Percentiles rank a stretch among this genome's conserved stretches.
Conservation (phyloP, 805 yeast species). For the Candida takata region DNA sequence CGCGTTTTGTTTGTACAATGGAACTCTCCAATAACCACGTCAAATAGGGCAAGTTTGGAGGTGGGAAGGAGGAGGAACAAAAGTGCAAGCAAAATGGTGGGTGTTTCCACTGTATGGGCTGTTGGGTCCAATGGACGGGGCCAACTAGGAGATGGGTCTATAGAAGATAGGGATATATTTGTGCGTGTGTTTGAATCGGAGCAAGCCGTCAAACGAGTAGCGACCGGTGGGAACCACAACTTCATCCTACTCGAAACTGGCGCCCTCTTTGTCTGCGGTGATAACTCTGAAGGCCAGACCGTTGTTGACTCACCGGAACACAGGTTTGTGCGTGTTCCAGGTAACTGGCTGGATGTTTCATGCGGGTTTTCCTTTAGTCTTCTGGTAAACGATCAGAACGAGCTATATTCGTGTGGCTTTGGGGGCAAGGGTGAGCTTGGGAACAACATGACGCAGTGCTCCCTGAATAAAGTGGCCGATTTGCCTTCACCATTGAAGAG, state of each 20-base stretch:
- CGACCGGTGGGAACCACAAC: conserved; percentile 88
- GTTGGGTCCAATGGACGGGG: conserved; percentile 83
- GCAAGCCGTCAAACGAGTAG: conserved; percentile 35
- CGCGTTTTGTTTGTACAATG: no score
- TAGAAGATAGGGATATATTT: conserved; percentile 35
- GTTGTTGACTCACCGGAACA: conserved; percentile 20
- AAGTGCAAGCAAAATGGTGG: no score
- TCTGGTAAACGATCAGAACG: conserved; percentile 34
- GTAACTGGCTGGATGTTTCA: conserved; percentile 38
- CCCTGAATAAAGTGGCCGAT: no score
- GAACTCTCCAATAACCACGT: no score
- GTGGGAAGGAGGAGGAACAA: no score
- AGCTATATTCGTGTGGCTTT: conserved; percentile 47
- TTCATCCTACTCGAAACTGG: conserved; percentile 50
- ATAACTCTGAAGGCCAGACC: conserved; percentile 49
- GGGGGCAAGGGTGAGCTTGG: conserved; percentile 80
- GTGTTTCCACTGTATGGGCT: conserved; percentile 39
- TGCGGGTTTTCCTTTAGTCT: conserved; percentile 82
- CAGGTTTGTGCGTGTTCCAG: no score
- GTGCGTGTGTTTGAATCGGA: conserved; percentile 7
- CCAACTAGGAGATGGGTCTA: conserved; percentile 60
- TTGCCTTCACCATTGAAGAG: not conserved
- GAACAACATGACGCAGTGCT: no score
- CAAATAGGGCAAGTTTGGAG: no score
- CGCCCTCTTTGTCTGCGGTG: conserved; percentile 51